Percentiles rank a stretch among this genome's conserved stretches.
phyloP scores from a whole-genome alignment of 2,329 filamentous ascomycete genomes.

The Aspergillus clavatus region DNA sequence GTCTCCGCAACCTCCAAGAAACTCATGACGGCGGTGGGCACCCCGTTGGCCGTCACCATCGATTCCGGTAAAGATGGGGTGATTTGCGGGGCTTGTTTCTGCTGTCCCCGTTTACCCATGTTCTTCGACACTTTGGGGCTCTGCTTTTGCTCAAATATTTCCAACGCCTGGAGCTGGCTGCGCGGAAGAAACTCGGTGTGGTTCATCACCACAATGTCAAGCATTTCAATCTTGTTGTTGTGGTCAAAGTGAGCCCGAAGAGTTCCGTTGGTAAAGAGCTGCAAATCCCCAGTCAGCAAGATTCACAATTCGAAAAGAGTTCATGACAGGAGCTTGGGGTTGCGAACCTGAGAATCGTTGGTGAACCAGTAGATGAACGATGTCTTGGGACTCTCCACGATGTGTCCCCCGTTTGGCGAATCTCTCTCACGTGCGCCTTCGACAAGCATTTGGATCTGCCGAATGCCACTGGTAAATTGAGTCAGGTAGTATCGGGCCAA shows the following conservation, averaged over 20 bases:
- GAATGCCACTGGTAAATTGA: constrained; percentile 81
- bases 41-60: constrained; percentile 47
- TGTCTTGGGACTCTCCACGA: constrained; percentile 70
- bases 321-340: no score
- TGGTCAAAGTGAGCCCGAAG: constrained; percentile 74
- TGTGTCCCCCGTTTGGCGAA: constrained; percentile 60
- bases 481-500: constrained; percentile 86
- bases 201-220: constrained; percentile 71
- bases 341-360: constrained; percentile 73
- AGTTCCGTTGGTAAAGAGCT: constrained; percentile 73
- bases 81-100: constrained; percentile 43
- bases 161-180: constrained; percentile 48
- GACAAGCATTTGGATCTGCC: constrained; percentile 77
- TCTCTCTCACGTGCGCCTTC: constrained; percentile 60
- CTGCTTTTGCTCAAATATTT: constrained; percentile 52
- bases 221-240: constrained; percentile 73
- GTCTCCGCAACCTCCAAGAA: constrained; percentile 64
- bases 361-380: constrained; percentile 88
- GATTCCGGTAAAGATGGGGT: constrained; percentile 43
- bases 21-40: constrained; percentile 53
- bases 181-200: constrained; percentile 83
- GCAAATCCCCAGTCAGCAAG: neutral
- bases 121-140: constrained; percentile 58
- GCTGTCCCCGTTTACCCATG: constrained; percentile 47
- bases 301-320: no score